Conservation (phyloP, 352 stramenopile species). For the Phytophthora chlamydospora region DNA sequence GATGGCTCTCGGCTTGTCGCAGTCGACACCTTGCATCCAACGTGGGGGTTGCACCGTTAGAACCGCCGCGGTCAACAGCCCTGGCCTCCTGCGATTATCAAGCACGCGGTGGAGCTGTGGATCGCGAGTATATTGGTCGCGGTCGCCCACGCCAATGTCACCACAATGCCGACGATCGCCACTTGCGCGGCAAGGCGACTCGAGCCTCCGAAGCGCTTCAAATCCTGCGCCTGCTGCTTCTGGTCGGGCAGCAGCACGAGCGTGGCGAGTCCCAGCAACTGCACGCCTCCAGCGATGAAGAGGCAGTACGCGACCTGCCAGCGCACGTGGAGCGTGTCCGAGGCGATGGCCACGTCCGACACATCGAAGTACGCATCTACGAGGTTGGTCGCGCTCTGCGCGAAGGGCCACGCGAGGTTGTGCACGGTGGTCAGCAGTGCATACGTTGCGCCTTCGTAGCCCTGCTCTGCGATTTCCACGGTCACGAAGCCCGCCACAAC, state of each 20-base stretch:
- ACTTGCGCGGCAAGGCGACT: constrained; percentile 48
- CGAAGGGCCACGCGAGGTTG: constrained; percentile 65
- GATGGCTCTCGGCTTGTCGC: not conserved
- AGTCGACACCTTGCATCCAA: constrained; percentile 5
- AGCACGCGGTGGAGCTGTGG: constrained; percentile 63
- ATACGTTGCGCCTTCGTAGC: constrained; percentile 72
- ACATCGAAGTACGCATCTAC: constrained; percentile 67
- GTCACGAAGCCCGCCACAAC: constrained; percentile 67
- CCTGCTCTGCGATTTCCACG: constrained; percentile 74
- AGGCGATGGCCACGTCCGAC: constrained; percentile 59
- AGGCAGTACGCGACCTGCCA: constrained; percentile 65
- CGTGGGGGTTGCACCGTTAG: not conserved
- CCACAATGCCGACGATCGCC: constrained; percentile 44
- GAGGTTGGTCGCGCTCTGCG: constrained; percentile 56
- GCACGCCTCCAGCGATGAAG: constrained; percentile 52
- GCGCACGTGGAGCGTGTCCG: constrained; percentile 62
- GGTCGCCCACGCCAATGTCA: constrained; percentile 56
- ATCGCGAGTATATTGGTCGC: constrained; percentile 68
- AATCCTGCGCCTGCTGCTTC: constrained; percentile 63
- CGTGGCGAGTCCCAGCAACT: constrained; percentile 52
- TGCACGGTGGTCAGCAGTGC: constrained; percentile 71
- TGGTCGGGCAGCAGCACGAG: constrained; percentile 66
- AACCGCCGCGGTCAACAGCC: constrained; percentile 38
- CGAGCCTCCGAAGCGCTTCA: constrained; percentile 59
- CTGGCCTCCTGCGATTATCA: constrained; percentile 62